A percentile compares a stretch with the other conserved stretches of the same genome.
These are phyloP conservation scores for Zymoseptoria pseudotritici DNA, from an alignment of 2,329 filamentous ascomycete genomes.

Conservation along the genomic window DNA sequence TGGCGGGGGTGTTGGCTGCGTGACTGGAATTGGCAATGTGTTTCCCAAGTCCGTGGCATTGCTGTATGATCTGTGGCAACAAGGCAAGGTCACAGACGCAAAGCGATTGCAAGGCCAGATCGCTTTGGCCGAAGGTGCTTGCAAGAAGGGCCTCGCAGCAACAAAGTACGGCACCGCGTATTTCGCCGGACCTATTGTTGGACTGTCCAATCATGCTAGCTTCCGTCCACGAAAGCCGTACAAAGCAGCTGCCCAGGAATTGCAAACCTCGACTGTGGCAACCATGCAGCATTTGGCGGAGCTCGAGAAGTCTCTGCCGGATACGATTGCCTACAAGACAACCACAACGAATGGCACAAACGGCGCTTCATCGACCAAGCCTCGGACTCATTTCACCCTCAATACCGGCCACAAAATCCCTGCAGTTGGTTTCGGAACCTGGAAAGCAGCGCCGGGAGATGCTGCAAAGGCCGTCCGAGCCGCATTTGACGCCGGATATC, in stretches of 20 bases:
- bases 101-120: constrained; percentile 53
- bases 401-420: constrained; percentile 35
- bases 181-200: constrained; percentile 13
- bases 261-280: constrained; percentile 28
- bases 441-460: constrained; percentile 27
- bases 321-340: too few species aligned
- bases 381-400: constrained; percentile 25
- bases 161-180: constrained; percentile 59
- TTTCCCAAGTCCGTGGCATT: constrained; percentile 49
- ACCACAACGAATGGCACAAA: too few species aligned
- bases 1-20: constrained; percentile 42
- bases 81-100: constrained; percentile 52
- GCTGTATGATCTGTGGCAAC: constrained; percentile 54
- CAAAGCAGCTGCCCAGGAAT: constrained; percentile 15
- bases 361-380: constrained; percentile 4
- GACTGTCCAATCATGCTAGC: constrained; percentile 8
- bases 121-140: constrained; percentile 57
- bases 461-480: constrained; percentile 18
- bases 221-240: constrained; percentile 14
- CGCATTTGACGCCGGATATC: constrained; percentile 14
- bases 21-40: constrained; percentile 46
- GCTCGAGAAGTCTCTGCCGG: too few species aligned
- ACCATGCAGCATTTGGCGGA: constrained; percentile 10
- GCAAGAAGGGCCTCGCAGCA: constrained; percentile 59
- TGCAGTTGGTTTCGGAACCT: constrained; percentile 31